These are phyloP conservation scores for Luzula sylvatica DNA, from an alignment of 176 grass and related monocot genomes.

Conservation along the genomic window DNA sequence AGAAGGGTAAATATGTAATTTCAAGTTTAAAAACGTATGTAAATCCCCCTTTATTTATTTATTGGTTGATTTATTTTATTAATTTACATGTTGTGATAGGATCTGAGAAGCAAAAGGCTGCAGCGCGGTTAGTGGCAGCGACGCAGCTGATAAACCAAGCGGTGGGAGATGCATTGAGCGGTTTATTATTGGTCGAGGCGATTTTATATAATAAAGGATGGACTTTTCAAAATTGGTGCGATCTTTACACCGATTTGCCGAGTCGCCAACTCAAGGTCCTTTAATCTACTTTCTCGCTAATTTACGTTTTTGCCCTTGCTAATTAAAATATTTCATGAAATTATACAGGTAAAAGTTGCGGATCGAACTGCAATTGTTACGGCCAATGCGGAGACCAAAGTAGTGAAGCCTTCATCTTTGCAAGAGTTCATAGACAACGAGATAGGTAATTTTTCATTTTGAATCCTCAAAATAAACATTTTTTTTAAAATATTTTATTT, in stretches of 20 bases:
- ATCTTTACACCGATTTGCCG: constrained; percentile 78
- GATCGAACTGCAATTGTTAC: constrained; percentile 60
- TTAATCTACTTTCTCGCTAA: not conserved
- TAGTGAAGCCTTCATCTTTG: constrained; percentile 48
- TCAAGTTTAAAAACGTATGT: too few relatives aligned
- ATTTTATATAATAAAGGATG: constrained; percentile 72
- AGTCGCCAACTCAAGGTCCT: constrained; percentile 80
- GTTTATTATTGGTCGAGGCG: constrained; percentile 81
- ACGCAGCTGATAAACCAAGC: constrained; percentile 90
- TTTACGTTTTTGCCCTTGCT: not conserved
- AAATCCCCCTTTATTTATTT: too few relatives aligned
- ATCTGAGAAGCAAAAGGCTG: constrained; percentile 46
- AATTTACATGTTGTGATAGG: too few relatives aligned
- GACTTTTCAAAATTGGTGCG: constrained; percentile 77
- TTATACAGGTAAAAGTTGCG: constrained; percentile 71
- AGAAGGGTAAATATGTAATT: too few relatives aligned
- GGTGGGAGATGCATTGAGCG: constrained; percentile 81
- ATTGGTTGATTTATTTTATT: not conserved
- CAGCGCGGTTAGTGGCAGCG: constrained; percentile 49
- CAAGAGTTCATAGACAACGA: constrained; percentile 80
- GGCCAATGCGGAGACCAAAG: constrained; percentile 60
- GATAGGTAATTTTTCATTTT: constrained; percentile 30
- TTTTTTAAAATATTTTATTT: not conserved
- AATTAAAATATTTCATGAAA: not conserved
- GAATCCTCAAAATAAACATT: not conserved